These are phyloP conservation scores for Singerocomus inundabilis DNA, from an alignment of 1,284 basidiomycete genomes.

Conservation along the genomic window DNA sequence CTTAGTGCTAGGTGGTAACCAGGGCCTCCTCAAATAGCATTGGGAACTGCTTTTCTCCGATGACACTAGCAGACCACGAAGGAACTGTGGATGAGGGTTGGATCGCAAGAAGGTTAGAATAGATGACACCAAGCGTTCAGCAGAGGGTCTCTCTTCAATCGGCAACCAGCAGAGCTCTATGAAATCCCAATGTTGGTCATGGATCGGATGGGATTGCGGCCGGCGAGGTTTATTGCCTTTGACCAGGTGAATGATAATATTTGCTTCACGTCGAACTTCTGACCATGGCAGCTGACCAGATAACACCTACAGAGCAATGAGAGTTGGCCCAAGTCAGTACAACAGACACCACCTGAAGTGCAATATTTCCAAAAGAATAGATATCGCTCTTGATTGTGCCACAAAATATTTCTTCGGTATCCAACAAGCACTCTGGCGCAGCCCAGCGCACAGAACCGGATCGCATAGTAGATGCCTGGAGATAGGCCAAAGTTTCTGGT, in stretches of 20 bases:
- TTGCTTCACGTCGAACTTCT: conserved; percentile 1
- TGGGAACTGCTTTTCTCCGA: neutral
- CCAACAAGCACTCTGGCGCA: conserved; percentile 13
- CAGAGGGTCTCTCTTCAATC: conserved; percentile 1
- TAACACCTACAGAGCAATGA: conserved; percentile 4
- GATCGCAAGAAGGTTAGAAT: conserved; percentile 32
- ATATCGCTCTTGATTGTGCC: conserved; percentile 16
- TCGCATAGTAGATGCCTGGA: conserved; percentile 8
- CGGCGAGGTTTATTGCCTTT: conserved; percentile 6
- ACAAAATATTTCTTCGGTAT: neutral
- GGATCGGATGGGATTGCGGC: conserved; percentile 3
- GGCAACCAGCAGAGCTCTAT: conserved; percentile 11
- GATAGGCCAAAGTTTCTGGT: conserved; percentile 4
- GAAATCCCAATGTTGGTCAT: conserved; percentile 11
- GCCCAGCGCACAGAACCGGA: conserved; percentile 14
- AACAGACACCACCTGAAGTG: conserved; percentile 5
- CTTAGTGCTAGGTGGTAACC: too few species aligned
- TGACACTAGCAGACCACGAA: neutral
- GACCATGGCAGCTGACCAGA: conserved; percentile 11
- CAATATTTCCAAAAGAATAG: conserved; percentile 14
- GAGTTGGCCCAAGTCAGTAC: neutral
- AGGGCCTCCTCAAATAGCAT: neutral
- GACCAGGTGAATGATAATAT: neutral
- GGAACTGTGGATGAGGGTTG: neutral
- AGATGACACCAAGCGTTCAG: conserved; percentile 3